Percentiles rank a stretch among this genome's conserved stretches.
Evolutionary conservation across 176 grass and related monocot species (phyloP).

Genomic region (Oryza glumipatula): DNA sequence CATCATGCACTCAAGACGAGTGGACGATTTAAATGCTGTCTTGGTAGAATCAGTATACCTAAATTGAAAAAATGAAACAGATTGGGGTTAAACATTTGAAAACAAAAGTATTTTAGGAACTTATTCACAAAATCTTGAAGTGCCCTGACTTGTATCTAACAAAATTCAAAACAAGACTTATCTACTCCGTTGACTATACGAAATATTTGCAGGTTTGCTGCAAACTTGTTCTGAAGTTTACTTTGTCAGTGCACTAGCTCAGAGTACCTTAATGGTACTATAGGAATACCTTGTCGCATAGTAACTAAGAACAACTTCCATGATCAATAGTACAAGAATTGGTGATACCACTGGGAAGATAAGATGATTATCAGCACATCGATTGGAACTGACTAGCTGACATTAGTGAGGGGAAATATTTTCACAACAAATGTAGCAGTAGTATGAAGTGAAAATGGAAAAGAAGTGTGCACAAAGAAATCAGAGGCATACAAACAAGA

Average conservation of each 20-base stretch:
- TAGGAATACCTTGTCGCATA: background rate
- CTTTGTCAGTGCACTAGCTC: background rate
- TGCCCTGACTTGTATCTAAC: background rate
- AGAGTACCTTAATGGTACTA: background rate
- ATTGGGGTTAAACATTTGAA: background rate
- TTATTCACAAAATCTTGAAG: background rate
- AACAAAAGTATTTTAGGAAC: background rate
- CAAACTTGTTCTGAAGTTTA: background rate
- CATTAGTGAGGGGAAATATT: background rate
- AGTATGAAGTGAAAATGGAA: background rate
- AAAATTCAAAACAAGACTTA: conserved; percentile 1
- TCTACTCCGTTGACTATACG: conserved; percentile 1
- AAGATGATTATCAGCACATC: background rate
- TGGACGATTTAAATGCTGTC: conserved; percentile 89
- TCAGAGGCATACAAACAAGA: conserved; percentile 2
- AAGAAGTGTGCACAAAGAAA: conserved; percentile 20
- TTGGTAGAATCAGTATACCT: conserved; percentile 92
- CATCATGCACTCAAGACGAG: conserved; percentile 99
- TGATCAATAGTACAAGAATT: background rate
- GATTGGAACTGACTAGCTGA: background rate
- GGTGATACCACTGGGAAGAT: background rate
- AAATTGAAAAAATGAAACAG: conserved; percentile 29
- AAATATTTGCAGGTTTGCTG: background rate
- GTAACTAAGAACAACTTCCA: conserved; percentile 14
- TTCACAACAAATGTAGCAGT: background rate